Percentiles rank a stretch among this genome's conserved stretches.
Evolutionary conservation across 257 asterid genomes (phyloP).

Genomic region (Salvia splendens): DNA sequence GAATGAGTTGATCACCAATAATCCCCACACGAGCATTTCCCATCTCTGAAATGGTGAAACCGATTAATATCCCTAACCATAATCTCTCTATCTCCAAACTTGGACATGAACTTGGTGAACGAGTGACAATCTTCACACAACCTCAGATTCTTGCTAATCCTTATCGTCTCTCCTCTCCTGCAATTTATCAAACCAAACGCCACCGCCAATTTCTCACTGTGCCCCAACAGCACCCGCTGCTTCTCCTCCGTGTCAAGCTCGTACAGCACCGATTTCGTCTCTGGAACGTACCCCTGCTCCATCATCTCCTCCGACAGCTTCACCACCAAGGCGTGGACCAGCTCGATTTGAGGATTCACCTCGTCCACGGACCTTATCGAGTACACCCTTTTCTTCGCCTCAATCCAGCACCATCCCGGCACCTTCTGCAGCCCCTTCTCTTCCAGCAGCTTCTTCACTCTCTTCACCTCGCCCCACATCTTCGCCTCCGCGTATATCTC

Average conservation of each 20-base stretch:
- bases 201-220: conserved; percentile 86
- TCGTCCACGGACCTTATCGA: no score
- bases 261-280: conserved; percentile 64
- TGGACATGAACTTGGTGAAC: conserved; percentile 71
- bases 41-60: conserved; percentile 72
- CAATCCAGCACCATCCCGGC: conserved; percentile 41
- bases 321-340: conserved; percentile 61
- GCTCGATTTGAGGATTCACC: conserved; percentile 47
- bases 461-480: conserved; percentile 83
- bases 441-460: conserved; percentile 66
- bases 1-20: conserved; percentile 48
- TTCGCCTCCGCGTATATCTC: conserved; percentile 79
- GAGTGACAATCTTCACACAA: conserved; percentile 89
- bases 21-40: conserved; percentile 80
- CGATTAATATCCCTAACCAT: conserved; percentile 80
- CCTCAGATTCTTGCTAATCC: conserved; percentile 87
- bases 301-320: conserved; percentile 68
- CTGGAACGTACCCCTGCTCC: conserved; percentile 74
- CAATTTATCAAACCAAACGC: conserved; percentile 79
- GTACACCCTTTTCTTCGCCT: no score
- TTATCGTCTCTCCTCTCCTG: conserved; percentile 69
- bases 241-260: conserved; percentile 45
- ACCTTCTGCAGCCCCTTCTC: conserved; percentile 75
- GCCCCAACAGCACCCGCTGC: conserved; percentile 64
- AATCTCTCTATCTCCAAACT: conserved; percentile 59